Base-by-base conservation (phyloP, 768 basidiomycete species). In the Erythrobasidium yunnanense region DNA sequence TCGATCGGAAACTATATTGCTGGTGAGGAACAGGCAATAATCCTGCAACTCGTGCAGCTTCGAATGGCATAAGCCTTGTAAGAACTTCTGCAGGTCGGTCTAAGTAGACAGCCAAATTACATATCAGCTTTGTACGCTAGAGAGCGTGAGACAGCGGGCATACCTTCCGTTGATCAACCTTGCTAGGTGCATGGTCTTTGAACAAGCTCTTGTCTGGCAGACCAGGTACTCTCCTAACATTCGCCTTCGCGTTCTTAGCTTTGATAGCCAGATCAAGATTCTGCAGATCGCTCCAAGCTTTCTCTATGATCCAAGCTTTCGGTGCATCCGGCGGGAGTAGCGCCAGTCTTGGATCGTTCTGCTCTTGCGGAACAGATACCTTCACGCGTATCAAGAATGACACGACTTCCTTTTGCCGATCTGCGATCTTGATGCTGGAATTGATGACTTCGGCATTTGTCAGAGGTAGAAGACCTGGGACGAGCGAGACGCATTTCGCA, bases 141-240 rank as follows among this genome's bases (percentile, higher is more conserved):
- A n/a, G n/a, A n/a, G n/a, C n/a, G n/a, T n/a, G n/a, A n/a, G n/a
- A n/a, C n/a, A n/a, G n/a, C 20, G 3, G 6, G 78, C 84, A 71
- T 73, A 88, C 90, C 81, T 96, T 97, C 70, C 93, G 79, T 77
- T 93, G 90, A 79, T 97, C 95, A 46, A 91, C 88, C 79, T 88
- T 92, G 29, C 88, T 89, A 30, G 93, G 93, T 0, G 92, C 91
- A 75, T 93, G 90, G 77, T 97, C 95, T 76, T 84, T 92, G 88
- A 93, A 96, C 7, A 95, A 79, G 76, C 86, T 87, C 25, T 88
- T 88, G 75, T 99, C 95, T 1, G 95, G 95, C 65, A 99, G 76
- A 58, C 77, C 80, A 20, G 80, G 84, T 52, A 97, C 84, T 77
- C 83, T 87, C 30, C 65, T 62, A 46, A 80, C 82, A 20, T 87